These are phyloP conservation scores for Zopfia rhizophila DNA, from an alignment of 2,329 filamentous ascomycete species.

Conservation along the genomic window DNA sequence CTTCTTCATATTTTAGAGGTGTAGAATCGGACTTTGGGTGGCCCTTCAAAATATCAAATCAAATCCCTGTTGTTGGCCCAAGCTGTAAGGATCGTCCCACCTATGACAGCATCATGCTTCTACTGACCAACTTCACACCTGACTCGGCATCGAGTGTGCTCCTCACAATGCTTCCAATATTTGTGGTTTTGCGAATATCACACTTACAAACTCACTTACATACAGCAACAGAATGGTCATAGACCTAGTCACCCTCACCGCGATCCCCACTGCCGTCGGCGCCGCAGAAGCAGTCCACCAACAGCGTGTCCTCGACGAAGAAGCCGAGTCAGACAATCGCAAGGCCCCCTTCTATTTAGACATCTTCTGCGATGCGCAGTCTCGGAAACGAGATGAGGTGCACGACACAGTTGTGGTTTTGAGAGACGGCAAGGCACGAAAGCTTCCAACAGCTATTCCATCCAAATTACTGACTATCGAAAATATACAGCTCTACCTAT, in stretches of 20 bases:
- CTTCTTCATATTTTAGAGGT: background rate
- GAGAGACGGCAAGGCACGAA: conserved; percentile 56
- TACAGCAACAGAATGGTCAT: conserved; percentile 30
- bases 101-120: conserved; percentile 31
- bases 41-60: too few species aligned
- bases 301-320: conserved; percentile 59
- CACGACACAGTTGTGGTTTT: conserved; percentile 57
- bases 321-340: conserved; percentile 58
- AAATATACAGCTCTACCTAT: conserved; percentile 41
- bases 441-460: background rate
- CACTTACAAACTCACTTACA: conserved; percentile 4
- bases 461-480: conserved; percentile 9
- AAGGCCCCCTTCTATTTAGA: conserved; percentile 64
- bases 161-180: conserved; percentile 6
- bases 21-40: background rate
- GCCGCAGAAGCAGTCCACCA: conserved; percentile 62
- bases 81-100: conserved; percentile 8
- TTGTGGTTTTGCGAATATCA: background rate
- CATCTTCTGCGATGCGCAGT: conserved; percentile 54
- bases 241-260: conserved; percentile 50
- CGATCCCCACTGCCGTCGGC: conserved; percentile 59
- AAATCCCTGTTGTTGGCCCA: conserved; percentile 4
- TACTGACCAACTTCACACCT: conserved; percentile 11
- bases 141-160: background rate
- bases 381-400: conserved; percentile 51